These are phyloP conservation scores for Xerocomellus dryophilus DNA, from an alignment of 768 basidiomycete genomes.

Conservation along the genomic window DNA sequence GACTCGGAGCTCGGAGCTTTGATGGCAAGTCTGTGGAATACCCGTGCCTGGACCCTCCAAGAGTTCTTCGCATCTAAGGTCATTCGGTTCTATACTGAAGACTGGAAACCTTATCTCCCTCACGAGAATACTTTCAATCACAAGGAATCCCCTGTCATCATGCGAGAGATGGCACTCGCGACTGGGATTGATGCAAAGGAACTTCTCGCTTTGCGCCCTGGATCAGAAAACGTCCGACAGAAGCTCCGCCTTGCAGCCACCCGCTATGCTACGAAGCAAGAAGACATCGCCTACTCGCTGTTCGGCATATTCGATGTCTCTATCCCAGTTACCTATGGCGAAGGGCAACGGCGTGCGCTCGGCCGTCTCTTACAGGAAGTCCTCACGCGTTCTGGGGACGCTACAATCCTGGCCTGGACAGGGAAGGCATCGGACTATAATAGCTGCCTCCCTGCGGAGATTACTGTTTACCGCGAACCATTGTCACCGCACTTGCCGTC, in stretches of 20 bases:
- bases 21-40: slow-evolving; percentile 21
- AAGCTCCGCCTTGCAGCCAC: slow-evolving; percentile 23
- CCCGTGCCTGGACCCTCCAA: slow-evolving; percentile 25
- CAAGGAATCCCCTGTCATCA: slow-evolving; percentile 17
- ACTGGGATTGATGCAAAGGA: slow-evolving; percentile 8
- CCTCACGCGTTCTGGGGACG: slow-evolving; percentile 15
- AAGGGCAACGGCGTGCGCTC: slow-evolving; percentile 23
- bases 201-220: slow-evolving; percentile 13
- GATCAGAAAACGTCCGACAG: slow-evolving; percentile 13
- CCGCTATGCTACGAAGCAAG: slow-evolving; percentile 20
- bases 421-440: slow-evolving; percentile 22
- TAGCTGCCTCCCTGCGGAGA: slow-evolving; percentile 23
- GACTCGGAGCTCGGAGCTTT: slow-evolving; percentile 9
- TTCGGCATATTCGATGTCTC: slow-evolving; percentile 25
- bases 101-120: slow-evolving; percentile 26
- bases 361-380: slow-evolving; percentile 20
- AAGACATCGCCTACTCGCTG: slow-evolving; percentile 28
- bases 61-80: slow-evolving; percentile 24
- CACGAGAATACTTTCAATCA: slow-evolving; percentile 9
- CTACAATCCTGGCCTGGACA: slow-evolving; percentile 16
- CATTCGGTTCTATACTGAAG: slow-evolving; percentile 21
- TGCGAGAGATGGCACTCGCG: slow-evolving; percentile 19
- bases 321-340: slow-evolving; percentile 23
- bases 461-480: slow-evolving; percentile 14
- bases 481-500: slow-evolving; percentile 4